Evolutionary conservation across 2,329 filamentous ascomycete species (phyloP).

Genomic region (Apiospora koreana): DNA sequence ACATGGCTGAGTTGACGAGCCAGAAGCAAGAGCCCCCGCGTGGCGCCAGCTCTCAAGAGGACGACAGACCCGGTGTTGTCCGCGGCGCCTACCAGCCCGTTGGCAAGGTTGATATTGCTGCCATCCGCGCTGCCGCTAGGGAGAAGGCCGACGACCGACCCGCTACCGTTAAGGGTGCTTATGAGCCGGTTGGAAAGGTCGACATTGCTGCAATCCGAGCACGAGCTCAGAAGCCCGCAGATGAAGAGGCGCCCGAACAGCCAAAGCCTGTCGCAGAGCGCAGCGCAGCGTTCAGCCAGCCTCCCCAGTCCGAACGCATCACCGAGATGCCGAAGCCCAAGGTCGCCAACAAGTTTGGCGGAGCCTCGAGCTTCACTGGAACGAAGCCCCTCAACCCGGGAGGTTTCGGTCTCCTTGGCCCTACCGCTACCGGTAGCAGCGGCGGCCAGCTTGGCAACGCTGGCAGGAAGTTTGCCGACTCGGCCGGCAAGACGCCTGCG

Average conservation of each 20-base stretch:
- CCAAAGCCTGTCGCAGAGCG: constrained; percentile 73
- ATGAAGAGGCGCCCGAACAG: constrained; percentile 42
- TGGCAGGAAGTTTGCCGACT: constrained; percentile 90
- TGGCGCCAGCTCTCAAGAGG: constrained; percentile 47
- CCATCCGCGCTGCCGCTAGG: constrained; percentile 75
- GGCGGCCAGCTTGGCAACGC: constrained; percentile 64
- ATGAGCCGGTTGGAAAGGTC: constrained; percentile 94
- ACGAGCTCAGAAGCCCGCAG: constrained; percentile 68
- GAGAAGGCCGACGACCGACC: constrained; percentile 77
- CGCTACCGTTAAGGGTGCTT: constrained; percentile 83
- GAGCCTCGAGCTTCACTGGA: constrained; percentile 71
- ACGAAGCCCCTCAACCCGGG: constrained; percentile 86
- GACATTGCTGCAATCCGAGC: constrained; percentile 94
- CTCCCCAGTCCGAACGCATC: constrained; percentile 71
- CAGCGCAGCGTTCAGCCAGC: constrained; percentile 68
- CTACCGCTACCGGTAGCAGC: constrained; percentile 57
- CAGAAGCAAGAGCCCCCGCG: constrained; percentile 70
- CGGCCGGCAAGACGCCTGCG: constrained; percentile 93
- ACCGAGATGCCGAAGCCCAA: constrained; percentile 93
- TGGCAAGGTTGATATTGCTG: constrained; percentile 96
- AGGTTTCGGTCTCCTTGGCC: constrained; percentile 63
- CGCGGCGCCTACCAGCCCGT: constrained; percentile 89
- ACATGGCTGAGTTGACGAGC: constrained; percentile 81
- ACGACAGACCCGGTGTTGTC: constrained; percentile 66
- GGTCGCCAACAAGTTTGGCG: constrained; percentile 85